These are phyloP conservation scores for Rhizodiscina lignyota DNA, from an alignment of 495 filamentous ascomycete species.

Conservation along the genomic window DNA sequence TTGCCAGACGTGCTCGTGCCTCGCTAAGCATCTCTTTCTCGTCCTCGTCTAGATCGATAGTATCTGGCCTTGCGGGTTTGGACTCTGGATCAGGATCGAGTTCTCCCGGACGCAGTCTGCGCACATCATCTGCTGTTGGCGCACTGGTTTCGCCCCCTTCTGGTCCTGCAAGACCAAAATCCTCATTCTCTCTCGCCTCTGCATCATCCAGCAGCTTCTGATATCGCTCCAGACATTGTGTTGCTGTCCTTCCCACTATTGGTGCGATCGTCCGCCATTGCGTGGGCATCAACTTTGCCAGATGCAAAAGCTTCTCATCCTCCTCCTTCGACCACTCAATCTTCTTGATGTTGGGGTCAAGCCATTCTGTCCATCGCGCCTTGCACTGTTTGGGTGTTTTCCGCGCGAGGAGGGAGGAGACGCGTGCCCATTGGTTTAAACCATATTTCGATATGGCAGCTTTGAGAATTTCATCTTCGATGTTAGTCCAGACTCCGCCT, in stretches of 20 bases:
- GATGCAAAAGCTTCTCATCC: slow-evolving; percentile 89
- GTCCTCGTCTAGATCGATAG: slow-evolving; percentile 94
- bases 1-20: slow-evolving; percentile 86
- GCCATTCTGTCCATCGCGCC: slow-evolving; percentile 95
- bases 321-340: slow-evolving; percentile 98
- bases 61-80: slow-evolving; percentile 91
- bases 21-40: slow-evolving; percentile 99
- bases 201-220: slow-evolving; percentile 94
- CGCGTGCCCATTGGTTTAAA: slow-evolving; percentile 96
- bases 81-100: slow-evolving; percentile 92
- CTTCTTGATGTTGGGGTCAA: slow-evolving; percentile 93
- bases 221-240: slow-evolving; percentile 91
- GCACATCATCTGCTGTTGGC: slow-evolving; percentile 85
- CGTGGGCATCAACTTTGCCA: slow-evolving; percentile 97
- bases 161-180: slow-evolving; percentile 74
- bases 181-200: slow-evolving; percentile 70
- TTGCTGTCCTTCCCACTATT: slow-evolving; percentile 89
- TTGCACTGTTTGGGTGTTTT: slow-evolving; percentile 99
- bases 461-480: slow-evolving; percentile 92
- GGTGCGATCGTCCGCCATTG: slow-evolving; percentile 98
- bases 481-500: slow-evolving; percentile 85
- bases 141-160: slow-evolving; percentile 75
- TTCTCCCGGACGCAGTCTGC: slow-evolving; percentile 72
- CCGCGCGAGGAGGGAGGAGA: slow-evolving; percentile 88
- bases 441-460: slow-evolving; percentile 35